These are phyloP conservation scores for Apodospora peruviana DNA, from an alignment of 495 filamentous ascomycete species.

Conservation along the genomic window DNA sequence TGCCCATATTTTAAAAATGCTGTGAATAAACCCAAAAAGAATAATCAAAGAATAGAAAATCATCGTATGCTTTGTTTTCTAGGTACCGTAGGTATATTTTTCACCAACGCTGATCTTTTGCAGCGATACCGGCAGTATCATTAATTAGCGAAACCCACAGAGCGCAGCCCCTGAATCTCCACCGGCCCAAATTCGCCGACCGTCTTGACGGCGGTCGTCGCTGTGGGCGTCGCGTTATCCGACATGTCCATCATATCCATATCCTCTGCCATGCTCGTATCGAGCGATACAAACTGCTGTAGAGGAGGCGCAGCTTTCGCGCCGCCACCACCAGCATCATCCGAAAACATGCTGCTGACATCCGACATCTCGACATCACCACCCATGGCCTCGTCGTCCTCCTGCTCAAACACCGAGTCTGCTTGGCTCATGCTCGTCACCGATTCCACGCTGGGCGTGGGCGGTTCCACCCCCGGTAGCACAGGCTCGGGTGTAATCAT, in stretches of 20 bases:
- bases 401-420: conserved; percentile 21
- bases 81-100: too few relatives aligned
- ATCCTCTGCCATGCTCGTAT: conserved; percentile 10
- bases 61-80: too few relatives aligned
- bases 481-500: conserved; percentile 10
- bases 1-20: too few relatives aligned
- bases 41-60: too few relatives aligned
- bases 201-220: too few relatives aligned
- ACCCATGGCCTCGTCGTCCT: too few relatives aligned
- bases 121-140: too few relatives aligned
- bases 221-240: conserved; percentile 28
- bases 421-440: conserved; percentile 6
- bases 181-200: too few relatives aligned
- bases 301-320: neutral
- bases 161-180: conserved; percentile 9
- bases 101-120: too few relatives aligned
- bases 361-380: conserved; percentile 43
- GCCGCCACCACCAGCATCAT: conserved; percentile 8
- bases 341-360: conserved; percentile 25
- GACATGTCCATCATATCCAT: conserved; percentile 21
- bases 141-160: conserved; percentile 18
- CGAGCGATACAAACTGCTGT: neutral
- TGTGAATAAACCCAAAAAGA: too few relatives aligned
- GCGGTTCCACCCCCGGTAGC: conserved; percentile 12
- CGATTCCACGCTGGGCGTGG: conserved; percentile 20